Percentiles rank a stretch among this genome's conserved stretches.
Evolutionary conservation across 2,329 filamentous ascomycete species (phyloP).

Genomic region (Monosporascus sp.): DNA sequence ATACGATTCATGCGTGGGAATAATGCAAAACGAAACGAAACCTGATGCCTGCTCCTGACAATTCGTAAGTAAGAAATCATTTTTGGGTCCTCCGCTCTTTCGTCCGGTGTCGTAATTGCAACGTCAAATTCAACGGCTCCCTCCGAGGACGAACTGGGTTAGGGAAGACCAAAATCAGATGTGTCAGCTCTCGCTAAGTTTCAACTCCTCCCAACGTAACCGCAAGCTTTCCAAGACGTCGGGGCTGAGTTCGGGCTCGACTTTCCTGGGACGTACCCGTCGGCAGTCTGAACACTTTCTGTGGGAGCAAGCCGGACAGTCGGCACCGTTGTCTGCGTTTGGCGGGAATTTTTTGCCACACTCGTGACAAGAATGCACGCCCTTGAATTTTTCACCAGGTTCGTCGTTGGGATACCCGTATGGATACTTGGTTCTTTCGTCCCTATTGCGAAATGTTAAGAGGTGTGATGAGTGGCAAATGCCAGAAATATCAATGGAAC

Average conservation of each 20-base stretch:
- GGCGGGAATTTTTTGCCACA: conserved; percentile 55
- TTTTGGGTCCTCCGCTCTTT: background rate
- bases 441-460: conserved; percentile 32
- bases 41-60: background rate
- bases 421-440: conserved; percentile 64
- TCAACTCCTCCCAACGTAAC: conserved; percentile 44
- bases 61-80: background rate
- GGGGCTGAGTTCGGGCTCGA: conserved; percentile 57
- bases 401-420: conserved; percentile 65
- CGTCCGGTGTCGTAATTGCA: background rate
- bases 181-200: conserved; percentile 8
- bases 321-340: conserved; percentile 42
- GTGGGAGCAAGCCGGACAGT: conserved; percentile 56
- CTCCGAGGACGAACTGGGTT: background rate
- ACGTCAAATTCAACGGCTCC: background rate
- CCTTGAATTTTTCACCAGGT: conserved; percentile 45
- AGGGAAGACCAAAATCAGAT: conserved; percentile 11
- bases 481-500: conserved; percentile 28
- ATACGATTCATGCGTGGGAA: too few relatives aligned
- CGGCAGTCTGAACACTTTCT: conserved; percentile 55
- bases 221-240: conserved; percentile 54
- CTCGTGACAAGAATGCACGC: conserved; percentile 54
- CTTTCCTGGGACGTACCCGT: conserved; percentile 52
- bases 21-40: too few relatives aligned
- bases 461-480: background rate